These are phyloP conservation scores for Coemansia sp. DNA, from an alignment of 192 early-diverging fungal species.

Conservation along the genomic window DNA sequence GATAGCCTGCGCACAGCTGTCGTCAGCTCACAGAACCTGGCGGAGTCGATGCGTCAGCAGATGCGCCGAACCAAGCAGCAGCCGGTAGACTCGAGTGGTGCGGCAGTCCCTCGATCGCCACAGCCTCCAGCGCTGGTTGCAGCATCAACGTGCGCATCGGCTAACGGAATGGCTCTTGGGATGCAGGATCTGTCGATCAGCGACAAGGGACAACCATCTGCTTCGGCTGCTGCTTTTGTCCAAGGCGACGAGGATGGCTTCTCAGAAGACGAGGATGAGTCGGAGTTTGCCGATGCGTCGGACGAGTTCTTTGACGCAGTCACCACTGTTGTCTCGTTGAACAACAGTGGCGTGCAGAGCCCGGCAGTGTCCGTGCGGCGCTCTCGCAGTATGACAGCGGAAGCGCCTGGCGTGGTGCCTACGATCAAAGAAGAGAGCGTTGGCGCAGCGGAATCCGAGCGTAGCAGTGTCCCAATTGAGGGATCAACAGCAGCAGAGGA, in stretches of 20 bases:
- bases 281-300: conserved; percentile 56
- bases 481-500: conserved; percentile 4
- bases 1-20: conserved; percentile 53
- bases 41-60: conserved; percentile 30
- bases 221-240: background rate
- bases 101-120: background rate
- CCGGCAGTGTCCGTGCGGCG: conserved; percentile 5
- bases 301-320: conserved; percentile 75
- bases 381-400: background rate
- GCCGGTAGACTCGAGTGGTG: background rate
- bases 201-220: background rate
- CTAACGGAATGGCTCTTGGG: conserved; percentile 15
- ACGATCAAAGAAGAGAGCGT: background rate
- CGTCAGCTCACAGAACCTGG: conserved; percentile 44
- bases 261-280: conserved; percentile 46
- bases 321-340: conserved; percentile 31
- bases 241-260: background rate
- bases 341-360: conserved; percentile 17
- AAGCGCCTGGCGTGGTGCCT: background rate
- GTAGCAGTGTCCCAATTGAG: background rate
- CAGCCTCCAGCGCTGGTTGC: conserved; percentile 18
- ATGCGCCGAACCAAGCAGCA: conserved; percentile 16
- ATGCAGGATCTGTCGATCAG: conserved; percentile 1
- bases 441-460: background rate
- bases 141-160: conserved; percentile 18